A percentile compares a stretch with the other conserved stretches of the same genome.
phyloP scores from a whole-genome alignment of 2,329 filamentous ascomycete species.

The Dothistroma pini region DNA sequence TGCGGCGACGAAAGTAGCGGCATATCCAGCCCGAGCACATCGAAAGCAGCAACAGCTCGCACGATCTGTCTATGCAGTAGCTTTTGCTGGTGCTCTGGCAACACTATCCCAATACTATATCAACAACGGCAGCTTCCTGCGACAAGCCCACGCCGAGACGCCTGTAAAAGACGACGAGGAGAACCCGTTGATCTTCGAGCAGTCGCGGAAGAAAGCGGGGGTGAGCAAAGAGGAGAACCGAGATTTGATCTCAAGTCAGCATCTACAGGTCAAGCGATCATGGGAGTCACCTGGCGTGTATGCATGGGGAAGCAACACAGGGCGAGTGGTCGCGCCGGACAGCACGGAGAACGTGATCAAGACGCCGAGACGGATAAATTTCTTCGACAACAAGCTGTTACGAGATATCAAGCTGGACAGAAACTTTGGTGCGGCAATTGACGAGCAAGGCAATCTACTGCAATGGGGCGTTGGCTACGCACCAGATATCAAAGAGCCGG shows the following conservation, averaged over 20 bases:
- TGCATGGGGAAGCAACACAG: conserved; percentile 85
- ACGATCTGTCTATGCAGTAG: conserved; percentile 43
- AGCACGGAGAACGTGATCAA: conserved; percentile 75
- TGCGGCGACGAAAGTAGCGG: conserved; percentile 24
- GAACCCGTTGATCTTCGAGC: conserved; percentile 64
- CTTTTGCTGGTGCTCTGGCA: conserved; percentile 42
- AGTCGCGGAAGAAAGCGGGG: conserved; percentile 52
- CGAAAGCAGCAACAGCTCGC: conserved; percentile 46
- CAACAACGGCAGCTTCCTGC: conserved; percentile 38
- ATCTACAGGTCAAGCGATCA: conserved; percentile 81
- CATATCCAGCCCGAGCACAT: conserved; percentile 36
- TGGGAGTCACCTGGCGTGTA: conserved; percentile 83
- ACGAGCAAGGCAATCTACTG: conserved; percentile 80
- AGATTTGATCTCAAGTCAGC: conserved; percentile 76
- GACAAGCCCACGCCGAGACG: conserved; percentile 48
- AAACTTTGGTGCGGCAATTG: conserved; percentile 79
- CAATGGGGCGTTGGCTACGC: conserved; percentile 87
- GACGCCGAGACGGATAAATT: conserved; percentile 70
- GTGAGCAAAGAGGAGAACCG: conserved; percentile 66
- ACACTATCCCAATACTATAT: conserved; percentile 45
- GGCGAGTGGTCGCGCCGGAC: conserved; percentile 79
- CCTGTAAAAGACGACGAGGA: conserved; percentile 41
- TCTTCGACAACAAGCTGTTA: conserved; percentile 79
- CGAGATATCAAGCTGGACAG: conserved; percentile 82
- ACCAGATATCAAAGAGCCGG: conserved; percentile 59